These are phyloP conservation scores for Alternaria sp. DNA, from an alignment of 2,329 filamentous ascomycete genomes.

Conservation along the genomic window DNA sequence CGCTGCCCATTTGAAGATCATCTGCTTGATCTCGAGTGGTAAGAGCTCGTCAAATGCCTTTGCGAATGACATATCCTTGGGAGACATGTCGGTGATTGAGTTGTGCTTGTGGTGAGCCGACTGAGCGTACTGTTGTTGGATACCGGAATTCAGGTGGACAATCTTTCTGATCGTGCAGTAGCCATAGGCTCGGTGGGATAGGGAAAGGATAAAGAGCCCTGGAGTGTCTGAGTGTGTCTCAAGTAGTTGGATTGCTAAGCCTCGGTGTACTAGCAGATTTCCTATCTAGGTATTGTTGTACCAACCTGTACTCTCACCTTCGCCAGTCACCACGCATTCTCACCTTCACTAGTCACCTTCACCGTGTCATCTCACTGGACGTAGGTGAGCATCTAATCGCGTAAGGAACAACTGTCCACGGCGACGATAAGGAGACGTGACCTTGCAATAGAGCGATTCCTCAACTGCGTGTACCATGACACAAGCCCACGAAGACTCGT, in stretches of 20 bases:
- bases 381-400: not conserved
- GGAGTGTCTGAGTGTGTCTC: not conserved
- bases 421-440: no score
- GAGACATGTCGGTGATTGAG: not conserved
- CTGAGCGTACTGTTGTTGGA: not conserved
- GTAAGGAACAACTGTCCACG: not conserved
- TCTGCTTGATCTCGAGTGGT: not conserved
- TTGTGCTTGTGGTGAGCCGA: no score
- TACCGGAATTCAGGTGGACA: not conserved
- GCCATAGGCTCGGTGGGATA: no score
- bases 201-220: not conserved
- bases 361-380: not conserved
- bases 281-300: not conserved
- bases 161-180: no score
- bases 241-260: not conserved
- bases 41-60: not conserved
- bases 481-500: not conserved
- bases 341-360: not conserved
- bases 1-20: not conserved
- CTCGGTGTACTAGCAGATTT: not conserved
- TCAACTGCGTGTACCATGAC: no score
- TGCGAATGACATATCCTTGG: not conserved
- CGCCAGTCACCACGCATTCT: not conserved
- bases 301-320: not conserved
- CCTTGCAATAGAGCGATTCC: not conserved